Evolutionary conservation across 73 alveolate species (phyloP).

Genomic region (Paramecium primaurelia): DNA sequence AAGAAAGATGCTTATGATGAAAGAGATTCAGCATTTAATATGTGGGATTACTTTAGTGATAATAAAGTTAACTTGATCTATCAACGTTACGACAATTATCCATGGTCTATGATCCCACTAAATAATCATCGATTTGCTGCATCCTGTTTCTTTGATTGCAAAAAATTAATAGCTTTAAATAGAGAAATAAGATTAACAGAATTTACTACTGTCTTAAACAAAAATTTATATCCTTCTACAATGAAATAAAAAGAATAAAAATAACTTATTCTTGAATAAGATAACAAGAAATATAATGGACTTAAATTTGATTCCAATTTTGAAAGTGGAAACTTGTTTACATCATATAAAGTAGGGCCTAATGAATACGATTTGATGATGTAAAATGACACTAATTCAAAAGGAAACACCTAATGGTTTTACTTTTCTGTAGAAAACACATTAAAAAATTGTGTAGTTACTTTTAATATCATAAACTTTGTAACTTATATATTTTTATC

Average conservation of each 20-base stretch:
- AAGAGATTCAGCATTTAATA: neutral
- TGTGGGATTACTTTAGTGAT: constrained; percentile 4
- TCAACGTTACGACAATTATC: neutral
- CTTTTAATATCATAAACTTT: constrained; percentile 62
- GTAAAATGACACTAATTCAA: constrained; percentile 62
- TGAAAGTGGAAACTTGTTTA: constrained; percentile 53
- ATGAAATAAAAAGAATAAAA: neutral
- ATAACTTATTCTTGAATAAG: neutral
- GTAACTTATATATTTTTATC: constrained; percentile 24
- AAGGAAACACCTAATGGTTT: constrained; percentile 69
- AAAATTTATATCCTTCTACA: neutral
- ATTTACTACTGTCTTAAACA: neutral
- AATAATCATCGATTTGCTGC: constrained; percentile 22
- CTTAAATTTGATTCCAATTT: constrained; percentile 56
- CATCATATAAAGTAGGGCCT: constrained; percentile 45
- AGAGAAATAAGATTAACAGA: neutral
- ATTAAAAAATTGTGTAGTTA: constrained; percentile 26
- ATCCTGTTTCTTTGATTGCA: neutral
- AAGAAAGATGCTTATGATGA: neutral
- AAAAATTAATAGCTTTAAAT: neutral
- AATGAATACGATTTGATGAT: constrained; percentile 64
- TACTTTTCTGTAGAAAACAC: constrained; percentile 27
- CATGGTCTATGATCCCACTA: neutral
- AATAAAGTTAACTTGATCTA: neutral
- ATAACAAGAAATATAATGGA: neutral